Evolutionary conservation across 2,329 filamentous ascomycete species (phyloP).

Genomic region (Proliferodiscus dingleyae): DNA sequence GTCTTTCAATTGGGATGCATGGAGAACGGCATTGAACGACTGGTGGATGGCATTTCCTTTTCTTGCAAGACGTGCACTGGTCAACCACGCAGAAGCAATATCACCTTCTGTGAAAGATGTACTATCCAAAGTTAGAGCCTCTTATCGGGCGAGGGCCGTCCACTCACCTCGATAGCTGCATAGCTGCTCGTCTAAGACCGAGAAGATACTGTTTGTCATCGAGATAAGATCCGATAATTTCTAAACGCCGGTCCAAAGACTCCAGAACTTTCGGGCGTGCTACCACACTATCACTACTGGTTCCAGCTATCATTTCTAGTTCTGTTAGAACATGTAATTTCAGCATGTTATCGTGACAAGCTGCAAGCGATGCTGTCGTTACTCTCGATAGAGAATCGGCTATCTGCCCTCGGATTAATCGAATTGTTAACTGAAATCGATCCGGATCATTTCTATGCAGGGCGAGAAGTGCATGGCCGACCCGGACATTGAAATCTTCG

Average conservation of each 20-base stretch:
- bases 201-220: conserved; percentile 92
- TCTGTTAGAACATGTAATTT: conserved; percentile 86
- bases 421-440: conserved; percentile 53
- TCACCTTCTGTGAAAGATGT: conserved; percentile 62
- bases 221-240: conserved; percentile 81
- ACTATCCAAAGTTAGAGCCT: conserved; percentile 23
- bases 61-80: conserved; percentile 77
- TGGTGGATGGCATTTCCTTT: conserved; percentile 80
- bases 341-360: conserved; percentile 78
- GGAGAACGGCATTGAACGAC: conserved; percentile 89
- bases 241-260: conserved; percentile 70
- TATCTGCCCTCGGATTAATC: conserved; percentile 62
- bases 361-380: conserved; percentile 73
- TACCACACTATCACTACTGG: conserved; percentile 34
- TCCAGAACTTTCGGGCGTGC: conserved; percentile 41
- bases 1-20: conserved; percentile 79
- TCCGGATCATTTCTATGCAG: conserved; percentile 48
- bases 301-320: conserved; percentile 67
- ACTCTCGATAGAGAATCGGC: conserved; percentile 71
- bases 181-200: conserved; percentile 77
- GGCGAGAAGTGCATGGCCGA: conserved; percentile 64
- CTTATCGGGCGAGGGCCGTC: too few relatives aligned
- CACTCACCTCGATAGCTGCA: conserved; percentile 68
- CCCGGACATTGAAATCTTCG: conserved; percentile 75
- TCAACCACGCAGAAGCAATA: conserved; percentile 79